Percentiles rank a stretch among this genome's conserved stretches.
Conservation (phyloP, 495 filamentous ascomycete species). For the Sporormia fimetaria region DNA sequence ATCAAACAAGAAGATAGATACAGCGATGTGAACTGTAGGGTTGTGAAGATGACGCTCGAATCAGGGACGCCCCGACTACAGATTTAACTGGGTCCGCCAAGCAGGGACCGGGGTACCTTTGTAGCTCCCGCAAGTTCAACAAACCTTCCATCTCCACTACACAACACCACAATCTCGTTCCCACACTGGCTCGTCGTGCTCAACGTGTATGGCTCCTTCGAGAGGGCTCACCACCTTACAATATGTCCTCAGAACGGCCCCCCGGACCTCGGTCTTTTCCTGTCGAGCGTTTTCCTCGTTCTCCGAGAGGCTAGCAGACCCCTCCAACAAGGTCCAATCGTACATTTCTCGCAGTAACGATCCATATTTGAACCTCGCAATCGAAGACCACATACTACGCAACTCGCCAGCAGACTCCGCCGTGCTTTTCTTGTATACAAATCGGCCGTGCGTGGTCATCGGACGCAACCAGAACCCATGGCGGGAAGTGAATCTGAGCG, state of each 20-base stretch:
- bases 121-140: too few species aligned
- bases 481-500: constrained; percentile 70
- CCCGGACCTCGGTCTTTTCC: not conserved
- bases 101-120: not conserved
- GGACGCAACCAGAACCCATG: constrained; percentile 97
- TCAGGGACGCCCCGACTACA: not conserved
- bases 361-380: constrained; percentile 89
- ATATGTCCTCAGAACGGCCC: not conserved
- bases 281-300: constrained; percentile 29
- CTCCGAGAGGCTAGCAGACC: constrained; percentile 36
- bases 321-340: constrained; percentile 43
- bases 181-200: too few species aligned
- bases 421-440: constrained; percentile 77
- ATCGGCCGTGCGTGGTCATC: constrained; percentile 74
- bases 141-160: too few species aligned
- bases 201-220: constrained; percentile 36
- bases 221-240: constrained; percentile 23
- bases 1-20: too few species aligned
- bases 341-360: constrained; percentile 64
- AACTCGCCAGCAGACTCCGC: constrained; percentile 56
- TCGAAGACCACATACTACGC: constrained; percentile 81
- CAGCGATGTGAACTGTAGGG: too few species aligned
- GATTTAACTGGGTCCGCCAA: not conserved
- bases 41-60: too few species aligned
- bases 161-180: not conserved